Base-by-base conservation (phyloP, 208 protist species). In the Wallacemonas collosoma region DNA sequence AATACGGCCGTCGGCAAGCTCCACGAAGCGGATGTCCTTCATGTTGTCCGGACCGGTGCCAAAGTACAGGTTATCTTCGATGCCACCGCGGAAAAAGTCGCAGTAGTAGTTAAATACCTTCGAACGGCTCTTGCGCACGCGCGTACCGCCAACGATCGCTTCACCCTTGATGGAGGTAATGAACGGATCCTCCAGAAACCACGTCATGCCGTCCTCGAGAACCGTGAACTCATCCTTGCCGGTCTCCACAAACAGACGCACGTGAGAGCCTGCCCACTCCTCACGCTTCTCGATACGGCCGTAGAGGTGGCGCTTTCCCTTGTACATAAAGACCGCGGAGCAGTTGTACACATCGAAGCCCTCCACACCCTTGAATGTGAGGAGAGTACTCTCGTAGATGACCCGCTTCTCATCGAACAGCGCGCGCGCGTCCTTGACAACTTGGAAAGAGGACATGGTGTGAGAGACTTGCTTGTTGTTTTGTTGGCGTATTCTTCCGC, bases 291-390 rank as follows among this genome's bases (percentile, higher is more conserved):
- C 81, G 8, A 80, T 65, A 35, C 81, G 77, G 12, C 81, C 81
- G 67, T 75, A 86, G 17, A 83, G 53, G 72, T 86, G 81, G 3
- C n/a, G 36, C 57, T 71, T 68, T 7, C 81, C 77, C 48, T 82
- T 80, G 74, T 75, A 83, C 43, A 54, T 15, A 47, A 86, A 83
- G 5, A 67, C 75, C 15, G 79, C 71, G 41, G 74, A 83, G 72
- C 73, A 79, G 71, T 86, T 86, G 77, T 83, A 83, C 43, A 86
- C 81, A 43, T 86, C 81, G 39, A 73, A 63, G 2, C 77, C 71
- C 14, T 82, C 73, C 1, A 86, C 70, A 8, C 81, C 81, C 39
- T 86, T 76, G 68, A 86, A 86, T 1, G 68, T 81, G 55, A 82
- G 57, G 2, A 83, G 62, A 1, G 74, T 69, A 2, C 72, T 82